Percentiles rank a stretch among this genome's conserved stretches.
Evolutionary conservation across 805 yeast species (phyloP).

Genomic region (Candida michaelii): DNA sequence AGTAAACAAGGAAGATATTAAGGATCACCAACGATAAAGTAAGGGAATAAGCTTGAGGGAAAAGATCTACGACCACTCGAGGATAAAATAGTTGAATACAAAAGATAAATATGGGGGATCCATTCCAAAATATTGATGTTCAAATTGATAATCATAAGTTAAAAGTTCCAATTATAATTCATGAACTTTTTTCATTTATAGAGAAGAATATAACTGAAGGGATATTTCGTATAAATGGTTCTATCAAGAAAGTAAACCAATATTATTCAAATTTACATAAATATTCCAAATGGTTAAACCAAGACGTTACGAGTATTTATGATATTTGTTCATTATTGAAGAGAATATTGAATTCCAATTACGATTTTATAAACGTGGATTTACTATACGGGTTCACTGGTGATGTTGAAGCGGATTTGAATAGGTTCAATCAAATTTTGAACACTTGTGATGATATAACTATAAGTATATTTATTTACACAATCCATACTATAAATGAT

Average conservation of each 20-base stretch:
- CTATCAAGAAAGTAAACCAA: conserved; percentile 24
- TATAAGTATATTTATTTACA: conserved; percentile 12
- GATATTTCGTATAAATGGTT: conserved; percentile 32
- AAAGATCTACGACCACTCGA: too few species aligned
- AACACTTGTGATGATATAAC: neutral
- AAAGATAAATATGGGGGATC: conserved; percentile 10
- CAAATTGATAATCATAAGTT: conserved; percentile 7
- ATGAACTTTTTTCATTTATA: conserved; percentile 21
- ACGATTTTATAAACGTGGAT: conserved; percentile 11
- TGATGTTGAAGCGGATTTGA: conserved; percentile 3
- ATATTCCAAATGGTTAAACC: conserved; percentile 21
- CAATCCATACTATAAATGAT: conserved; percentile 15
- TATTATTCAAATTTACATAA: conserved; percentile 17
- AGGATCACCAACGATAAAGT: neutral
- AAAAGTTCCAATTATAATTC: conserved; percentile 21
- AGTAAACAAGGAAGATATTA: neutral
- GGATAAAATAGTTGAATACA: too few species aligned
- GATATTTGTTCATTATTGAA: conserved; percentile 30
- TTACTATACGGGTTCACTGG: neutral
- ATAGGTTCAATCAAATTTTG: conserved; percentile 3
- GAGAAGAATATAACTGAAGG: conserved; percentile 24
- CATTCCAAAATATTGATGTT: conserved; percentile 8
- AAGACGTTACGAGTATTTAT: conserved; percentile 18
- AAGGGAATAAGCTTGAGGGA: neutral
- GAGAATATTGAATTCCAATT: conserved; percentile 19